Evolutionary conservation across 2,329 filamentous ascomycete species (phyloP).

Genomic region (Sporothrix brunneoviolacea): DNA sequence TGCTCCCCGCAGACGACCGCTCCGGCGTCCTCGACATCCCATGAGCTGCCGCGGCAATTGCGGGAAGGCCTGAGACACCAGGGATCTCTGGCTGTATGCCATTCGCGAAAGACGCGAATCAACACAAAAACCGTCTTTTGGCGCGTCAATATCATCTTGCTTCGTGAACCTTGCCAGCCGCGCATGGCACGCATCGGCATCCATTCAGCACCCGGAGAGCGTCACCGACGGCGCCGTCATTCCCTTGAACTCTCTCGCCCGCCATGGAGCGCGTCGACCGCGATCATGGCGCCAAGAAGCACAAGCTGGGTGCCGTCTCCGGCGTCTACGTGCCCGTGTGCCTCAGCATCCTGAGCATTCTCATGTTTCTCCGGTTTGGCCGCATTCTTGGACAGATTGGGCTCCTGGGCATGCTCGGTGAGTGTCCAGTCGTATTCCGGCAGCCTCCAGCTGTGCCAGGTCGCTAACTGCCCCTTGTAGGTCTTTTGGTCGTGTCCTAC

Average conservation of each 20-base stretch:
- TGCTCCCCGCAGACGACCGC: conserved; percentile 1
- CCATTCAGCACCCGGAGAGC: conserved; percentile 3
- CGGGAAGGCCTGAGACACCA: no score
- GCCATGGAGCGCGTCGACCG: conserved; percentile 25
- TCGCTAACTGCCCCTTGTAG: conserved; percentile 31
- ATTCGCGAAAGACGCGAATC: no score
- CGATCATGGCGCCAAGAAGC: conserved; percentile 27
- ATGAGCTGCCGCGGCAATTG: no score
- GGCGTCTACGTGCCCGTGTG: conserved; percentile 86
- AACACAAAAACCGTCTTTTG: background rate
- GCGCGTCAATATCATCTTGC: background rate
- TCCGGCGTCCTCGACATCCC: no score
- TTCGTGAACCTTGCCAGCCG: background rate
- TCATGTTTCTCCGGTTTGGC: conserved; percentile 88
- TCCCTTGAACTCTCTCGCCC: background rate
- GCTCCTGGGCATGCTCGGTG: conserved; percentile 72
- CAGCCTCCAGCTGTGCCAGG: background rate
- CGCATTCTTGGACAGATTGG: conserved; percentile 77
- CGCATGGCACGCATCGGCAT: conserved; percentile 4
- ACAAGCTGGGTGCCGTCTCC: conserved; percentile 69
- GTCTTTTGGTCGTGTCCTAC: conserved; percentile 69
- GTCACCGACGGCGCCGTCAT: no score
- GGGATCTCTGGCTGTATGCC: no score
- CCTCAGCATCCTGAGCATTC: conserved; percentile 79
- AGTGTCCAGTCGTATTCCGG: conserved; percentile 20